phyloP scores from a whole-genome alignment of 176 grass and related monocot species.

The Musa beccarii region DNA sequence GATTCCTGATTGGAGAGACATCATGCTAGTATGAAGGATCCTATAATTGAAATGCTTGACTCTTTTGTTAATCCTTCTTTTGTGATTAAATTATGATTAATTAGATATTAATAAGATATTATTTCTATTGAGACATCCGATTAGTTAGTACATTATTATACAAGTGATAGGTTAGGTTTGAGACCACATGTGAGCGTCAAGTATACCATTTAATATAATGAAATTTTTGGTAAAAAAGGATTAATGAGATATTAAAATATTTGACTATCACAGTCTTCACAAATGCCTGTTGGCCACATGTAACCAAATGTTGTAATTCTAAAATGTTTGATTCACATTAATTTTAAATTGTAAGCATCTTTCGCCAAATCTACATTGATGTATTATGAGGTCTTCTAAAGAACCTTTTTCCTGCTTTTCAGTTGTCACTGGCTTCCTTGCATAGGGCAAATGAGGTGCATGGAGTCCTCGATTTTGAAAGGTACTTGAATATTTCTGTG shows the following conservation, averaged over 20 bases:
- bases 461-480: constrained; percentile 67
- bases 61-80: no score
- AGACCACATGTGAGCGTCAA: no score
- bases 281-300: background rate
- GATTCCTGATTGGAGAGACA: background rate
- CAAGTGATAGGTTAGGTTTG: no score
- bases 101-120: no score
- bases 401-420: constrained; percentile 21
- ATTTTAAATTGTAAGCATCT: background rate
- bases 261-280: background rate
- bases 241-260: background rate
- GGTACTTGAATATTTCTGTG: constrained; percentile 25
- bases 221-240: no score
- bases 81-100: no score
- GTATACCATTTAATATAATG: no score
- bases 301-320: background rate
- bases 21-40: no score
- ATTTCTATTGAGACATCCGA: no score
- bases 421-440: constrained; percentile 92
- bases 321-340: background rate
- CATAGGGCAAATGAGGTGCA: constrained; percentile 55
- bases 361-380: background rate
- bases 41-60: no score
- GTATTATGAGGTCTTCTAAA: background rate
- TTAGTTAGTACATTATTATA: no score